Base-by-base conservation (phyloP, 1,284 basidiomycete species). In the Rhodotorula sp. region DNA sequence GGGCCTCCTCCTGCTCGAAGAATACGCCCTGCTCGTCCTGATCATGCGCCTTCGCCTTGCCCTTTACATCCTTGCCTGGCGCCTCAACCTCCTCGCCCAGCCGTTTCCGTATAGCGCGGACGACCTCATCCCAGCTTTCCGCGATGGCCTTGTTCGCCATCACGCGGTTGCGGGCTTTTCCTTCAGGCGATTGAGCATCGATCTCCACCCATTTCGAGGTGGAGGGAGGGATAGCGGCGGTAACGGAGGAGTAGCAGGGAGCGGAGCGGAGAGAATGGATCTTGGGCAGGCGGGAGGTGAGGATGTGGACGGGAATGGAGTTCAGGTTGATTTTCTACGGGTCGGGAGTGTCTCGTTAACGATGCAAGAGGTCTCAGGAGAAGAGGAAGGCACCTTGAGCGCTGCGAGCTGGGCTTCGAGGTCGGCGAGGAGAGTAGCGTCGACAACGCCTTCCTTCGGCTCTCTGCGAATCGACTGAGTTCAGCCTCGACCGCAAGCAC, bases 251-350 rank as follows among this genome's bases (percentile, higher is more conserved):
- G 44, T 70, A 56, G 64, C 60, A 63, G 24, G 30, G 13, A 57
- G 49, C 36, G n/a, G 63, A n/a, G 59, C 79, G 80, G 67, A 82
- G 81, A 13, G 82, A 69, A 67, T 84, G 85, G 78, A 91, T 88
- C 79, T 94, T 94, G 58, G 86, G 85, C 46, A 94, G 79, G 81
- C 90, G 93, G 10, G 86, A 85, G 71, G 82, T 82, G 47, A 93
- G 82, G 27, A 90, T 88, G 17, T 85, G 84, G 51, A 83, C 82
- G 8, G 86, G 87, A 34, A 92, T 81, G 2, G 82, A 76, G 70
- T 89, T 86, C 62, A 86, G 83, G 74, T 86, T 82, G 17, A 89
- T 78, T 47, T 82, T 80, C 91, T 94, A 75, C 20, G 51, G 47
- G 20, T 22, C 15, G 13, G 22, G 7, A 17, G 1, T 20, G 13